A percentile compares a stretch with the other conserved stretches of the same genome.
Evolutionary conservation across 2,329 filamentous ascomycete species (phyloP).

Genomic region (Zymoseptoria brevis): DNA sequence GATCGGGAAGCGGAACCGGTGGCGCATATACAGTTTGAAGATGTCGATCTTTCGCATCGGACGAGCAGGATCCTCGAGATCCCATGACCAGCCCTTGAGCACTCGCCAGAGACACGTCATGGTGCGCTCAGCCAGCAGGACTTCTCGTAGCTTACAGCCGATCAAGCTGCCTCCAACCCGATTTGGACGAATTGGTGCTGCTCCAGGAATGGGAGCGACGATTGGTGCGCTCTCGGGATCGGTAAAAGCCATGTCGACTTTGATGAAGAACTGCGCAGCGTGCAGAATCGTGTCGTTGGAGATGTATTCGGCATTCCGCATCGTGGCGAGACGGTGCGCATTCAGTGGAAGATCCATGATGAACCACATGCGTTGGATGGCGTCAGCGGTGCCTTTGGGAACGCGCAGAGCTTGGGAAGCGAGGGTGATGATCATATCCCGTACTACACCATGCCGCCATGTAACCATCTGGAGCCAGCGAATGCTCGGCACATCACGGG

Average conservation of each 20-base stretch:
- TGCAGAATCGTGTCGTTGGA: constrained; percentile 53
- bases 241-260: constrained; percentile 62
- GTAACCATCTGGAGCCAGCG: constrained; percentile 61
- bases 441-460: constrained; percentile 48
- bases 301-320: constrained; percentile 50
- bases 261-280: constrained; percentile 59
- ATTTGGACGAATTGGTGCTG: constrained; percentile 2
- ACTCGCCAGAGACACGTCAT: constrained; percentile 46
- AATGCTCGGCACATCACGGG: constrained; percentile 53
- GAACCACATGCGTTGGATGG: constrained; percentile 59
- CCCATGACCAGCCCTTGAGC: constrained; percentile 50
- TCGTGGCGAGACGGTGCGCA: constrained; percentile 44
- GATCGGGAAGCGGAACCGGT: constrained; percentile 40
- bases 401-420: constrained; percentile 48
- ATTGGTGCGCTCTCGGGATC: constrained; percentile 44
- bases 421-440: constrained; percentile 57
- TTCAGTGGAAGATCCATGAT: constrained; percentile 59
- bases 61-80: constrained; percentile 15
- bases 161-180: constrained; percentile 19
- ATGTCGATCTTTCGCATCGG: constrained; percentile 41
- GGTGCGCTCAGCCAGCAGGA: constrained; percentile 37
- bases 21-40: constrained; percentile 50
- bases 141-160: constrained; percentile 41
- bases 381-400: constrained; percentile 18
- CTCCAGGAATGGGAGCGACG: constrained; percentile 8